Evolutionary conservation across 2,329 filamentous ascomycete genomes (phyloP).

Genomic region (Sclerotinia nivalis): DNA sequence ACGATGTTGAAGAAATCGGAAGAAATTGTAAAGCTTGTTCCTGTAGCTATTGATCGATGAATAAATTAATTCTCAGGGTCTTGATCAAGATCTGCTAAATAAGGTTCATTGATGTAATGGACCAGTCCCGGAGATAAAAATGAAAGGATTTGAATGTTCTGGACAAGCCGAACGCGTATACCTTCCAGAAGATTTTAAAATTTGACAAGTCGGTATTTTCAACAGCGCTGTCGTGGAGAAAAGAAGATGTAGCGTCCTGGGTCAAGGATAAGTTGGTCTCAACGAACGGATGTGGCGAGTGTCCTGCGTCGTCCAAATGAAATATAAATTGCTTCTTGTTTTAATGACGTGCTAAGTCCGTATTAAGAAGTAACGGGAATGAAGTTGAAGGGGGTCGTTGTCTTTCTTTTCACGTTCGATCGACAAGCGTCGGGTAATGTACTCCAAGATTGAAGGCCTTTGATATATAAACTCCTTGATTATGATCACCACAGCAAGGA

Average conservation of each 20-base stretch:
- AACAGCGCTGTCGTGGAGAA: constrained; percentile 26
- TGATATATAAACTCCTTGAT: constrained; percentile 34
- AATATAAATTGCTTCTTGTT: constrained; percentile 38
- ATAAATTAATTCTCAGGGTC: constrained; percentile 29
- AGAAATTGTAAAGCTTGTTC: constrained; percentile 30
- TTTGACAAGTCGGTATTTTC: constrained; percentile 15
- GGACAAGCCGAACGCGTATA: constrained; percentile 39
- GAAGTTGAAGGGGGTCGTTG: constrained; percentile 34
- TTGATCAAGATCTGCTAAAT: constrained; percentile 33
- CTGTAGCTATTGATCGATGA: constrained; percentile 31
- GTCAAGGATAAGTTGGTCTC: constrained; percentile 35
- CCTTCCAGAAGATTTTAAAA: constrained; percentile 26
- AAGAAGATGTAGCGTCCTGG: constrained; percentile 32
- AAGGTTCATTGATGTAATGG: constrained; percentile 34
- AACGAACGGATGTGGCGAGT: constrained; percentile 34
- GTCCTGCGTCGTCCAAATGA: constrained; percentile 39
- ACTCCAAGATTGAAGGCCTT: constrained; percentile 38
- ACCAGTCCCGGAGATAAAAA: constrained; percentile 34
- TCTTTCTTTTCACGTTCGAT: constrained; percentile 40
- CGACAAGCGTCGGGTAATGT: constrained; percentile 40
- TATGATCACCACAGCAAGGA: constrained; percentile 39
- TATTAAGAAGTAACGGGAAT: constrained; percentile 30
- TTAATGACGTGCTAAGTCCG: constrained; percentile 39
- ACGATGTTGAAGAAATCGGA: constrained; percentile 26
- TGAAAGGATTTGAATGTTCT: constrained; percentile 31